Evolutionary conservation across 805 yeast genomes (phyloP).

Genomic region (Yarrowia yakushimensis): DNA sequence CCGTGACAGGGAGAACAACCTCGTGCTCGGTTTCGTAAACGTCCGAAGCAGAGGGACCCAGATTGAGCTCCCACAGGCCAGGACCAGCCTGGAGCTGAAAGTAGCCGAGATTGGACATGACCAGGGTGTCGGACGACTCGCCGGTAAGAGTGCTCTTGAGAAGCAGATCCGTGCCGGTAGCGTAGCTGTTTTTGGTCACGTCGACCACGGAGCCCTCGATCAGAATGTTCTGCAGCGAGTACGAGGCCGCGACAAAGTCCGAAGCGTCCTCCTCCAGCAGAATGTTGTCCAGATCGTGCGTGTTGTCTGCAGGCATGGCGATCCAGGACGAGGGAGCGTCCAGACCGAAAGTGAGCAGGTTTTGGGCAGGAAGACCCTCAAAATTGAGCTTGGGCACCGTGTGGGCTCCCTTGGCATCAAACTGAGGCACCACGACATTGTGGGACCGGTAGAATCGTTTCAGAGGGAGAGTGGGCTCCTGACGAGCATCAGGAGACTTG

Average conservation of each 20-base stretch:
- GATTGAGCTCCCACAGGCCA: slow-evolving; percentile 58
- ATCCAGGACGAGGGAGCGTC: slow-evolving; percentile 68
- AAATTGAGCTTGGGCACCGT: slow-evolving; percentile 40
- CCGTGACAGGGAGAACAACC: not conserved
- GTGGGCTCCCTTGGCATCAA: slow-evolving; percentile 35
- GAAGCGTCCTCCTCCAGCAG: slow-evolving; percentile 41
- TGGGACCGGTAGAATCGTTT: slow-evolving; percentile 57
- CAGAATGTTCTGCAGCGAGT: slow-evolving; percentile 51
- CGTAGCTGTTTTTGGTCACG: slow-evolving; percentile 34
- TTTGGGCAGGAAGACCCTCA: slow-evolving; percentile 48
- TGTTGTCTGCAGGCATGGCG: slow-evolving; percentile 50
- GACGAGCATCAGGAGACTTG: slow-evolving; percentile 36
- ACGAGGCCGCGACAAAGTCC: slow-evolving; percentile 44
- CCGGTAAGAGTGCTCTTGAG: slow-evolving; percentile 34
- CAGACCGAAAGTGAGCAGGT: slow-evolving; percentile 52
- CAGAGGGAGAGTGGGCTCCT: slow-evolving; percentile 40
- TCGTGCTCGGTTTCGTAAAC: not conserved
- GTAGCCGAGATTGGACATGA: slow-evolving; percentile 82
- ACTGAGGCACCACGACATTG: slow-evolving; percentile 39
- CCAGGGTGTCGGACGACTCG: slow-evolving; percentile 49
- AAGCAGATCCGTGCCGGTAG: slow-evolving; percentile 49
- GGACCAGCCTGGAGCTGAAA: slow-evolving; percentile 73
- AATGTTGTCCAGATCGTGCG: slow-evolving; percentile 63
- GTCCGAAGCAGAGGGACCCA: slow-evolving; percentile 44
- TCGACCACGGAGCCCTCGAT: slow-evolving; percentile 69